Percentiles rank a stretch among this genome's conserved stretches.
Evolutionary conservation across 257 asterid genomes (phyloP).

Genomic region (Anisodus acutangulus): DNA sequence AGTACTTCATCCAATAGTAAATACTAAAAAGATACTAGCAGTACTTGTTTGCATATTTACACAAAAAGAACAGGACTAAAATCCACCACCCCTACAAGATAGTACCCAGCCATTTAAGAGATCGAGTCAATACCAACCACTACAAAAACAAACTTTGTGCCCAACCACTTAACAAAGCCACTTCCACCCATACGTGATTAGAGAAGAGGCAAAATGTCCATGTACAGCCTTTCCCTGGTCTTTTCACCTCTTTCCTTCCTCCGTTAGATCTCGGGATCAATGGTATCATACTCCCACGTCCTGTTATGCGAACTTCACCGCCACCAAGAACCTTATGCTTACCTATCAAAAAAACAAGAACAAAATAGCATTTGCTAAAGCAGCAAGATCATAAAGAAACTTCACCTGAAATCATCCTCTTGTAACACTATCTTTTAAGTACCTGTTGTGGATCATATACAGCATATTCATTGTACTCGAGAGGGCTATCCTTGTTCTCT

Average conservation of each 20-base stretch:
- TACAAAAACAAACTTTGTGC: not conserved
- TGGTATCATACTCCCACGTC: slow-evolving; percentile 54
- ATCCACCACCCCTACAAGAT: not conserved
- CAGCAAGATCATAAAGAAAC: too few relatives aligned
- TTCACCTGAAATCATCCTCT: too few relatives aligned
- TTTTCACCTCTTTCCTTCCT: not conserved
- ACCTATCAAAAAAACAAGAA: slow-evolving; percentile 39
- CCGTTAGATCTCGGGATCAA: slow-evolving; percentile 19
- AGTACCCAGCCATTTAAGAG: not conserved
- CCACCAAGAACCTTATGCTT: slow-evolving; percentile 75
- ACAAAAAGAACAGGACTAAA: not conserved
- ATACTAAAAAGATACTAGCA: too few relatives aligned
- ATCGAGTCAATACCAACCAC: not conserved
- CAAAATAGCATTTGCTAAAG: too few relatives aligned
- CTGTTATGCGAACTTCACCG: slow-evolving; percentile 74
- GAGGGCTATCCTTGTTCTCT: slow-evolving; percentile 60
- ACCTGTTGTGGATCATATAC: slow-evolving; percentile 83
- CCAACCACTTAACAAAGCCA: not conserved
- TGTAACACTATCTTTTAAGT: too few relatives aligned
- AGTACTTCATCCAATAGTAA: too few relatives aligned
- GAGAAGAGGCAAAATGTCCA: slow-evolving; percentile 33
- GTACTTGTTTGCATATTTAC: not conserved
- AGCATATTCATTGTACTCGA: slow-evolving; percentile 83
- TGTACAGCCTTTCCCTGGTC: slow-evolving; percentile 30
- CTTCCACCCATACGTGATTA: not conserved